phyloP scores from a whole-genome alignment of 805 yeast genomes.

The Candida ovalis region DNA sequence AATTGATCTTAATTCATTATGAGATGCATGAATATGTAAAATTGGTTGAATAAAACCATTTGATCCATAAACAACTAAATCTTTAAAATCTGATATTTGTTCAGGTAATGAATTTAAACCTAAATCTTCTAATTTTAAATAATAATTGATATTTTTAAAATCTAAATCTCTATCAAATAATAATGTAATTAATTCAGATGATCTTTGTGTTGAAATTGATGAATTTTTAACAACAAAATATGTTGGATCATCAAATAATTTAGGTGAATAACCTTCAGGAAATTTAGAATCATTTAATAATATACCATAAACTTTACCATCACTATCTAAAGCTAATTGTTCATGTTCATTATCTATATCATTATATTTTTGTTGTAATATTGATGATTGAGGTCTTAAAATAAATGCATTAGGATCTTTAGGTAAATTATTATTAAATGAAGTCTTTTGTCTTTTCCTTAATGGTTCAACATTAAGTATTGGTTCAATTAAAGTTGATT shows the following conservation, averaged over 20 bases:
- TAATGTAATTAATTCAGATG: slow-evolving; percentile 38
- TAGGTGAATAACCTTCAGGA: slow-evolving; percentile 28
- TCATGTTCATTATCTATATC: slow-evolving; percentile 5
- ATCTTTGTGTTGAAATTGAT: slow-evolving; percentile 25
- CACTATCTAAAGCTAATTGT: slow-evolving; percentile 48
- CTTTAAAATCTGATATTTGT: slow-evolving; percentile 53
- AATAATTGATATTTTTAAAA: slow-evolving; percentile 32
- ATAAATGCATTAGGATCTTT: not conserved
- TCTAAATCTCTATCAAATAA: slow-evolving; percentile 41
- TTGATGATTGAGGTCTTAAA: not conserved
- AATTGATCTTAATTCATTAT: slow-evolving; percentile 44
- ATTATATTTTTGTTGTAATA: not conserved
- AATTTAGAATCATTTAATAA: slow-evolving; percentile 25
- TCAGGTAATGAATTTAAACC: slow-evolving; percentile 49
- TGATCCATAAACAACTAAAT: slow-evolving; percentile 43
- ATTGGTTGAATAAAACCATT: slow-evolving; percentile 33
- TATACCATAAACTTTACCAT: slow-evolving; percentile 36
- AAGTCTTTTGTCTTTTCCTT: slow-evolving; percentile 25
- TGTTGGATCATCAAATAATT: slow-evolving; percentile 32
- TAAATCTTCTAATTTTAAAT: slow-evolving; percentile 45
- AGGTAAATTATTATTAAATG: not conserved
- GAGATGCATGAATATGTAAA: slow-evolving; percentile 47
- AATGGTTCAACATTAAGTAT: slow-evolving; percentile 21
- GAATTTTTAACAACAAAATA: slow-evolving; percentile 28
- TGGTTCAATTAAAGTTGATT: slow-evolving; percentile 17